Evolutionary conservation across 208 protist genomes (phyloP).

Genomic region (Tetramitus jugosus): DNA sequence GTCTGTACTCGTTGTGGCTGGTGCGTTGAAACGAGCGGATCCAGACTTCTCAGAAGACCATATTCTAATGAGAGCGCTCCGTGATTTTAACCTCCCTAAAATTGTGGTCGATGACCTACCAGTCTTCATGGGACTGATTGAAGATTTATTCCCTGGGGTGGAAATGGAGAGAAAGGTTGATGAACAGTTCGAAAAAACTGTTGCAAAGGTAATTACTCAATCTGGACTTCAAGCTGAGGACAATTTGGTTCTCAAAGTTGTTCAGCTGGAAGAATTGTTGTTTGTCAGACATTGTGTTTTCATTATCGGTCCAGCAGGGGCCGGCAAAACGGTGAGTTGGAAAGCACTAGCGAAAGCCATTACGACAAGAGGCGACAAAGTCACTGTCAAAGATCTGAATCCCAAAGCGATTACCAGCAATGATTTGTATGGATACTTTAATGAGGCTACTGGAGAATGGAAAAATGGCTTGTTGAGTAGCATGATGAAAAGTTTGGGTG

Average conservation of each 20-base stretch:
- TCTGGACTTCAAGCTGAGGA: conserved; percentile 63
- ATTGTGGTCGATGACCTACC: conserved; percentile 55
- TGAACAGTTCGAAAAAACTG: conserved; percentile 52
- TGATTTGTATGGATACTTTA: conserved; percentile 62
- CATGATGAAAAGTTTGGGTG: conserved; percentile 79
- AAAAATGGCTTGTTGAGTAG: conserved; percentile 63
- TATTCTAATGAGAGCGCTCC: conserved; percentile 57
- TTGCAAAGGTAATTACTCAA: conserved; percentile 57
- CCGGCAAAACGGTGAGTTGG: conserved; percentile 43
- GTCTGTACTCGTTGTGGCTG: conserved; percentile 54
- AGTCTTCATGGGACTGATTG: conserved; percentile 70
- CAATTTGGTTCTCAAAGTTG: conserved; percentile 65
- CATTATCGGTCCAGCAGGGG: conserved; percentile 47
- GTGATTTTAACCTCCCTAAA: conserved; percentile 71
- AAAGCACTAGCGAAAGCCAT: conserved; percentile 33
- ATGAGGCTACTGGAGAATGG: conserved; percentile 63
- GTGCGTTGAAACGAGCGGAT: conserved; percentile 51
- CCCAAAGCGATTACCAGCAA: conserved; percentile 56
- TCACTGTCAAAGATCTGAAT: conserved; percentile 41
- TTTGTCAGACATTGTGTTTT: conserved; percentile 54
- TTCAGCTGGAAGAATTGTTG: conserved; percentile 66
- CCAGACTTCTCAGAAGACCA: conserved; percentile 44
- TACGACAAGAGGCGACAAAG: conserved; percentile 31
- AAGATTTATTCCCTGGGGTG: conserved; percentile 95
- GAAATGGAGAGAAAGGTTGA: conserved; percentile 62